Conservation (phyloP, 1,139 yeast species). For the Debaryomyces udenii region DNA sequence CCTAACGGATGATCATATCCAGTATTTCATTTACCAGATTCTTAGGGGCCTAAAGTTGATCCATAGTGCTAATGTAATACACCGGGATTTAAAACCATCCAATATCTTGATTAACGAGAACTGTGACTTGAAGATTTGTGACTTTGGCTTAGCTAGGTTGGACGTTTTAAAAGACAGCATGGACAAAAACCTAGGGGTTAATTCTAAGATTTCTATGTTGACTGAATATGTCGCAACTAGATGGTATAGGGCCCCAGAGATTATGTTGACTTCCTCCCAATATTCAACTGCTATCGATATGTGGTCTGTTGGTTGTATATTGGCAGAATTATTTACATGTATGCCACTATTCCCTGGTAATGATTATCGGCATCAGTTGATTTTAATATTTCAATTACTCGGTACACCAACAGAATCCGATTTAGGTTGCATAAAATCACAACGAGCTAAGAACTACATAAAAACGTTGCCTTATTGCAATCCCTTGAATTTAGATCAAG, state of each 20-base stretch:
- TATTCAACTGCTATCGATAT: conserved; percentile 74
- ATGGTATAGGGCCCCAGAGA: conserved; percentile 82
- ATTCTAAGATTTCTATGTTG: conserved; percentile 41
- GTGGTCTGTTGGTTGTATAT: conserved; percentile 80
- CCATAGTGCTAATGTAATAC: conserved; percentile 57
- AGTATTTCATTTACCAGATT: conserved; percentile 67
- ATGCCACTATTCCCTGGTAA: conserved; percentile 80
- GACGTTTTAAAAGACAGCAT: conserved; percentile 29
- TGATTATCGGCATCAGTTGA: conserved; percentile 68
- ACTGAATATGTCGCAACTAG: conserved; percentile 81
- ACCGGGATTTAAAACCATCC: conserved; percentile 44
- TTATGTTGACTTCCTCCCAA: conserved; percentile 69
- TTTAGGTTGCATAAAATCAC: conserved; percentile 56
- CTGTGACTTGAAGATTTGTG: conserved; percentile 53
- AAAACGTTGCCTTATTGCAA: conserved; percentile 48
- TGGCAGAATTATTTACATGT: conserved; percentile 66
- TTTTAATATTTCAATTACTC: conserved; percentile 59
- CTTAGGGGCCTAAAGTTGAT: conserved; percentile 64
- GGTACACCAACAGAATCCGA: conserved; percentile 70
- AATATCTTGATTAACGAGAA: conserved; percentile 38
- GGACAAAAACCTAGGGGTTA: conserved; percentile 43
- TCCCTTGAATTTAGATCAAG: conserved; percentile 15
- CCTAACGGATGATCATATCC: conserved; percentile 66
- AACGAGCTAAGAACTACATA: conserved; percentile 65
- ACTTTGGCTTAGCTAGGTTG: conserved; percentile 57